Evolutionary conservation across 441 rosid genomes (phyloP).

Genomic region (Capsella rubella): DNA sequence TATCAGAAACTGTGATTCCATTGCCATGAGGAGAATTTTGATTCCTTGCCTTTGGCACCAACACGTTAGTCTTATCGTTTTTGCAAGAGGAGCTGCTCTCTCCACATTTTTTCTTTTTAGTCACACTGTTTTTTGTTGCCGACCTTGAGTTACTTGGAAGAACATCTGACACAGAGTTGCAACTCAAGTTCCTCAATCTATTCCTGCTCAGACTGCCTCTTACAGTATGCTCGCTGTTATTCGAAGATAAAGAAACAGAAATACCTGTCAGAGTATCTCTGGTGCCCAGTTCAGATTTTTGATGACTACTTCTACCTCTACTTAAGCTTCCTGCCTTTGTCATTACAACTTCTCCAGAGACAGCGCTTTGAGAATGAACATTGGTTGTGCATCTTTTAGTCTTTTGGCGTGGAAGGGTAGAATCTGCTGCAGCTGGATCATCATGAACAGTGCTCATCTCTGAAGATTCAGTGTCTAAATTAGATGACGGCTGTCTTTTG

Average conservation of each 20-base stretch:
- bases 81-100: conserved; percentile 69
- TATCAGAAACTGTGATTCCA: conserved; percentile 45
- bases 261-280: conserved; percentile 29
- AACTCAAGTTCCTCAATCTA: conserved; percentile 62
- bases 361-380: conserved; percentile 25
- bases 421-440: conserved; percentile 38
- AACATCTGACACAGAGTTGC: conserved; percentile 64
- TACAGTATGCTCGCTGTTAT: conserved; percentile 50
- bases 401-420: conserved; percentile 31
- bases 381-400: conserved; percentile 25
- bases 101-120: conserved; percentile 57
- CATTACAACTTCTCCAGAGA: conserved; percentile 34
- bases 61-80: conserved; percentile 60
- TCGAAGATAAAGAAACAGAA: conserved; percentile 51
- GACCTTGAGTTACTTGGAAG: conserved; percentile 48
- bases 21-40: conserved; percentile 52
- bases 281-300: conserved; percentile 50
- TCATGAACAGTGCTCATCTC: conserved; percentile 63
- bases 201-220: conserved; percentile 49
- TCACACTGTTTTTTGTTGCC: conserved; percentile 50
- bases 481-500: conserved; percentile 52
- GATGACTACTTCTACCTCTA: conserved; percentile 51
- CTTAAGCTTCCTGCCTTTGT: conserved; percentile 63
- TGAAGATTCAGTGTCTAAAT: conserved; percentile 63
- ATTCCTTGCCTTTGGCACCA: conserved; percentile 49